phyloP scores from a whole-genome alignment of 106 monocot species.

The Hemerocallis citrina region DNA sequence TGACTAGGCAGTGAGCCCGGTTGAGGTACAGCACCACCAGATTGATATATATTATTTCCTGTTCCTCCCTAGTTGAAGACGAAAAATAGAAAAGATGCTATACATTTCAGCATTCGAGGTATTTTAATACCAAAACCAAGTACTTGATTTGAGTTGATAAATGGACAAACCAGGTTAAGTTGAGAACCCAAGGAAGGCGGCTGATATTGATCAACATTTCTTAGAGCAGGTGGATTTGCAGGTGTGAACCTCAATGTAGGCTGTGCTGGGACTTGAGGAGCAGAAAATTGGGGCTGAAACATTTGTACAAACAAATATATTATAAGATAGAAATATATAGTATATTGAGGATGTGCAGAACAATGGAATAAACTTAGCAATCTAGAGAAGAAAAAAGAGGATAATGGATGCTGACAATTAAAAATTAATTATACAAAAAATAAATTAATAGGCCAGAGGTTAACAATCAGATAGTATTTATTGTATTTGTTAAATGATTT shows the following conservation, averaged over 20 bases:
- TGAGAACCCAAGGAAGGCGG: conserved; percentile 69
- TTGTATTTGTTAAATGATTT: too few species aligned
- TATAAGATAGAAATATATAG: background rate
- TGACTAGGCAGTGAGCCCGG: conserved; percentile 24
- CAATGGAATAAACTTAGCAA: background rate
- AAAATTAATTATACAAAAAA: too few species aligned
- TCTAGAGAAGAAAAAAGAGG: background rate
- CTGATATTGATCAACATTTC: conserved; percentile 80
- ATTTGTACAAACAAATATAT: too few species aligned
- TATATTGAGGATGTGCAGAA: too few species aligned
- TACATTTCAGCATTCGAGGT: too few species aligned
- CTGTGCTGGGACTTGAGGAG: conserved; percentile 39
- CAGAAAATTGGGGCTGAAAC: conserved; percentile 33
- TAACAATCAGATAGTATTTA: too few species aligned
- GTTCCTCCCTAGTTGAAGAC: too few species aligned
- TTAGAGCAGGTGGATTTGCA: conserved; percentile 41
- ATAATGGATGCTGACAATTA: background rate
- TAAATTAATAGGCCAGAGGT: too few species aligned
- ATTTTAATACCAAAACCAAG: too few species aligned
- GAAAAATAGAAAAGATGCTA: too few species aligned
- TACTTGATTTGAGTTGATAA: background rate
- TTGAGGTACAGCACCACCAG: conserved; percentile 28
- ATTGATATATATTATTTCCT: too few species aligned
- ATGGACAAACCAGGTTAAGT: conserved; percentile 40
- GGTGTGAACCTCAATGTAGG: conserved; percentile 63